Percentiles rank a stretch among this genome's conserved stretches.
These are phyloP conservation scores for Eragrostis nindensis DNA, from an alignment of 176 grass and related monocot genomes.

Conservation along the genomic window DNA sequence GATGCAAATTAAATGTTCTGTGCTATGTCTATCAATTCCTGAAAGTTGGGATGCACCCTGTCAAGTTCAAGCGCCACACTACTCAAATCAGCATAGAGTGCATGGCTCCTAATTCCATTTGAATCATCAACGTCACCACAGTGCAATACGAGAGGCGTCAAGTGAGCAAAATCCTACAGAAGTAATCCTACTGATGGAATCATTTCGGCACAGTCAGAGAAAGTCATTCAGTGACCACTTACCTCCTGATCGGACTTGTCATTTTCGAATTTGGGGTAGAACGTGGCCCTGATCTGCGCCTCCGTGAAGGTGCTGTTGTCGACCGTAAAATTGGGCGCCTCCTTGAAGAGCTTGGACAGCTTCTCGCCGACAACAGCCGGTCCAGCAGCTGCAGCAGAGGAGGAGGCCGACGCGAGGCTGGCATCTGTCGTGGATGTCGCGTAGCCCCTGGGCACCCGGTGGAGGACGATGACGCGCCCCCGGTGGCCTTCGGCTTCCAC, in stretches of 20 bases:
- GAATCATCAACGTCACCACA: not conserved
- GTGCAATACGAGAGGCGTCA: not conserved
- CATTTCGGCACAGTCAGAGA: not conserved
- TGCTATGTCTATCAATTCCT: not conserved
- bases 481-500: constrained; percentile 54
- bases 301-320: constrained; percentile 67
- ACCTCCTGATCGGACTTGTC: constrained; percentile 97
- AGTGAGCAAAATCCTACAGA: not conserved
- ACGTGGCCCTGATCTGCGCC: constrained; percentile 83
- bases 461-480: not conserved
- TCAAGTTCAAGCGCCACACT: not conserved
- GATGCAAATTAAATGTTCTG: not conserved
- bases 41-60: not conserved
- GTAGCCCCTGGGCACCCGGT: constrained; percentile 58
- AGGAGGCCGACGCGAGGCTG: not conserved
- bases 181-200: not conserved
- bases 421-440: constrained; percentile 12
- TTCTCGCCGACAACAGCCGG: not conserved
- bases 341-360: constrained; percentile 65
- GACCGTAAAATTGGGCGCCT: constrained; percentile 58
- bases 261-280: constrained; percentile 99
- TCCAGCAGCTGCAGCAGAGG: constrained; percentile 16
- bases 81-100: constrained; percentile 1
- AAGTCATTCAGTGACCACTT: not conserved
- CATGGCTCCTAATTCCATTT: not conserved